Conservation (phyloP, 352 stramenopile species). For the Phytophthora litchii region DNA sequence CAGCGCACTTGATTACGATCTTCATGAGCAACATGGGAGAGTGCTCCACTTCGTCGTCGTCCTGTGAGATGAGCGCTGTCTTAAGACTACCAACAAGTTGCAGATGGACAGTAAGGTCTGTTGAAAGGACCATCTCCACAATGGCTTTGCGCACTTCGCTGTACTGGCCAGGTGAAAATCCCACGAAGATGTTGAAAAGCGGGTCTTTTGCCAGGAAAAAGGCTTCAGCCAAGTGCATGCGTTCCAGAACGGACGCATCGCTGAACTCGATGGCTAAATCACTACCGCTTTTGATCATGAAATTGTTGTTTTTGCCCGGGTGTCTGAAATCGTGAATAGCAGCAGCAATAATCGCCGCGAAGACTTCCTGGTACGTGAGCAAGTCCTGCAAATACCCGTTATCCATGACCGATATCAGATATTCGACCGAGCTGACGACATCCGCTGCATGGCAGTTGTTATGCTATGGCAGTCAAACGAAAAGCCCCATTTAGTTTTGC, state of each 20-base stretch:
- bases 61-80: constrained; percentile 79
- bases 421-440: constrained; percentile 83
- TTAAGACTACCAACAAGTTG: constrained; percentile 83
- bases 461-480: constrained; percentile 53
- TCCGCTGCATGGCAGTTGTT: constrained; percentile 83
- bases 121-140: constrained; percentile 88
- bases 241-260: constrained; percentile 82
- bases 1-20: constrained; percentile 90
- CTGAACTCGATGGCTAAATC: constrained; percentile 84
- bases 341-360: constrained; percentile 77
- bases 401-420: constrained; percentile 81
- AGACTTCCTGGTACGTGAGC: constrained; percentile 83
- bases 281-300: constrained; percentile 77
- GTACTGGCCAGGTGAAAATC: constrained; percentile 55
- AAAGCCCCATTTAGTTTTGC: constrained; percentile 2
- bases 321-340: constrained; percentile 88
- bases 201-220: constrained; percentile 78
- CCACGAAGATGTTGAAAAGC: constrained; percentile 78
- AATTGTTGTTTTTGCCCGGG: constrained; percentile 88
- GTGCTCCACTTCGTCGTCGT: constrained; percentile 72
- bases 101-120: constrained; percentile 81
- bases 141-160: constrained; percentile 82
- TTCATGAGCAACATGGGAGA: constrained; percentile 88
- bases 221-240: constrained; percentile 85
- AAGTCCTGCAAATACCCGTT: constrained; percentile 82